Percentiles rank a stretch among this genome's conserved stretches.
These are phyloP conservation scores for Eucalyptus fibrosa DNA, from an alignment of 345 rosid species.

Conservation along the genomic window DNA sequence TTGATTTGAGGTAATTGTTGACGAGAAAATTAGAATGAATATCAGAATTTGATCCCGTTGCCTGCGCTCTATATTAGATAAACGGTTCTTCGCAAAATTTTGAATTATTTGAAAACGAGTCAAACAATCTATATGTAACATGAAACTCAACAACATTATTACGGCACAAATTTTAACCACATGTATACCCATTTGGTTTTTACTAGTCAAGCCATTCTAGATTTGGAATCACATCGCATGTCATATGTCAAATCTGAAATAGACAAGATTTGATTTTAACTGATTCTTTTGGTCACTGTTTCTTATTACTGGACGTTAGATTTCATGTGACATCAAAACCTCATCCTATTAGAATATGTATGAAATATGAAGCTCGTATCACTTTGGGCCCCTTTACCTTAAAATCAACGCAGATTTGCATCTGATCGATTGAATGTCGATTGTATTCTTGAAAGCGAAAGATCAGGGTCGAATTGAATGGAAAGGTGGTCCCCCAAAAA, in stretches of 20 bases:
- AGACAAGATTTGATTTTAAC: neutral
- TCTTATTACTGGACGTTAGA: neutral
- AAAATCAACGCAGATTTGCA: neutral
- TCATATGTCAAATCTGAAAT: neutral
- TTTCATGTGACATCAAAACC: neutral
- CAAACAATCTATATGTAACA: neutral
- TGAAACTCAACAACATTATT: neutral
- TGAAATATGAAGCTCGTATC: neutral
- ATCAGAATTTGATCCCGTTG: neutral
- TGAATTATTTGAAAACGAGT: neutral
- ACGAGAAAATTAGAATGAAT: neutral
- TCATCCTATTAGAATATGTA: neutral
- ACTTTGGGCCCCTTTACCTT: neutral
- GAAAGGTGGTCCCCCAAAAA: neutral
- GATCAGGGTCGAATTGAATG: neutral
- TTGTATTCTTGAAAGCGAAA: neutral
- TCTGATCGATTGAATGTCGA: neutral
- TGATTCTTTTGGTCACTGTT: neutral
- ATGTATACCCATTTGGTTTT: neutral
- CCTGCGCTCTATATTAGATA: neutral
- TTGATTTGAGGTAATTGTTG: neutral
- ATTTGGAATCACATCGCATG: neutral
- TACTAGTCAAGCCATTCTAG: neutral
- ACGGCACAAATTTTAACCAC: neutral
- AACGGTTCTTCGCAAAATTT: neutral